Conservation (phyloP, 2,329 filamentous ascomycete species). For the Fusarium keratoplasticum region DNA sequence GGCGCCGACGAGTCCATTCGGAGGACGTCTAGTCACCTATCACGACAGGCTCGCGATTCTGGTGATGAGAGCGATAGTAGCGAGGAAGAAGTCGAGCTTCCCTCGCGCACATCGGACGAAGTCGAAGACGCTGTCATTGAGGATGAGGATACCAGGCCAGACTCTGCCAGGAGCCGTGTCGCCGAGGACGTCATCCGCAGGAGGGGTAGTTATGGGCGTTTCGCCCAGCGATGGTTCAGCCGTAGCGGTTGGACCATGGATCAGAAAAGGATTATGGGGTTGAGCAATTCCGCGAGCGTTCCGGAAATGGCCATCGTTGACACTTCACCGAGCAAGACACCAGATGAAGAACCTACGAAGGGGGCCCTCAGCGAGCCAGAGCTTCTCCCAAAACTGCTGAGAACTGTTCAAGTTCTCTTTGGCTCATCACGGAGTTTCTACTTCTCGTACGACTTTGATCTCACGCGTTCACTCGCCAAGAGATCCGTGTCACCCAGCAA, state of each 20-base stretch:
- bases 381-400: slow-evolving; percentile 85
- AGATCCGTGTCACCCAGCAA: slow-evolving; percentile 31
- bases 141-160: slow-evolving; percentile 48
- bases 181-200: slow-evolving; percentile 89
- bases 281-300: slow-evolving; percentile 60
- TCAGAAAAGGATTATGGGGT: slow-evolving; percentile 75
- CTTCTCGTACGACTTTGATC: slow-evolving; percentile 94
- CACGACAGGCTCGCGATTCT: slow-evolving; percentile 53
- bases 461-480: slow-evolving; percentile 75
- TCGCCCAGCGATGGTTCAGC: slow-evolving; percentile 93
- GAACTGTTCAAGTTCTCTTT: slow-evolving; percentile 87
- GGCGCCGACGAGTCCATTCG: slow-evolving; percentile 81
- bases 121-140: slow-evolving; percentile 55
- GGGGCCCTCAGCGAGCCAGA: slow-evolving; percentile 48
- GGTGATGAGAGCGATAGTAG: slow-evolving; percentile 59
- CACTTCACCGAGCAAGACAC: slow-evolving; percentile 41
- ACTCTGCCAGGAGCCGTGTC: slow-evolving; percentile 69
- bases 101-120: slow-evolving; percentile 53
- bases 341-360: slow-evolving; percentile 53
- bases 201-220: slow-evolving; percentile 86
- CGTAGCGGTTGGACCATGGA: slow-evolving; percentile 83
- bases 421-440: slow-evolving; percentile 87
- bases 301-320: slow-evolving; percentile 30
- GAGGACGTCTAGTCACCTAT: slow-evolving; percentile 63
- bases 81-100: slow-evolving; percentile 57